Evolutionary conservation across 495 filamentous ascomycete genomes (phyloP), one percentile per base, ranked within the genome.

Genomic region (Glutinoglossum americanum): DNA sequence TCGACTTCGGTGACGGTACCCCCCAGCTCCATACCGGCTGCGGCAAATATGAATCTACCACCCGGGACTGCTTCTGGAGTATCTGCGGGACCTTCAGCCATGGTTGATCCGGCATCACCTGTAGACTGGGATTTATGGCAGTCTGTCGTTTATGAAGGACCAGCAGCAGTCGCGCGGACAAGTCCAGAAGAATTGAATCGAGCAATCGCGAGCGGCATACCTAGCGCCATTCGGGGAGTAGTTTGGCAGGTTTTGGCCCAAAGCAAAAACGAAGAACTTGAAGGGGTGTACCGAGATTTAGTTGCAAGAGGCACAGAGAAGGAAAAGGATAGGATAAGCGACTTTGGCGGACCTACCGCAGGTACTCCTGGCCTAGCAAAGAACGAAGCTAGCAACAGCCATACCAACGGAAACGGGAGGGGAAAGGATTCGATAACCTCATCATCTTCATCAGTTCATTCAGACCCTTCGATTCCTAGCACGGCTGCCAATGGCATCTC

Each of bases 61-160:
- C 88, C 89, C 0, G 89, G 89, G 1, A 94, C 86, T 8, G 87
- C 82, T 21, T 80, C 86, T 19, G 88, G 88, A 4, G 74, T 86
- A 41, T 78, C 78, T 19, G 77, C 82, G 3, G 82, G 83, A 0
- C 83, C 81, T 7, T 83, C 87, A 10, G 74, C 79, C 17, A 72
- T 75, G 63, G 71, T 69, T 2, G 85, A 89, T 60, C 71, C 76
- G 17, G 73, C 76, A 5, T 72, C 76, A 8, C 75, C 78, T 2
- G 87, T 99, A 15, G 87, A 99, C 65, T 99, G 92, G 92, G 93
- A 97, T 68, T 70, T 99, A 21, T 99, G 92, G 92, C 89, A 99
- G 68, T 73, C 84, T 19, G 84, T 99, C 1, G 92, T 99, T 32
- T 88, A 95, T 61, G 83, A 94, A 71, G 92, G 93, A 1, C 84